Base-by-base conservation (phyloP, 306 rosid species). In the Citrullus mucosospermus region DNA sequence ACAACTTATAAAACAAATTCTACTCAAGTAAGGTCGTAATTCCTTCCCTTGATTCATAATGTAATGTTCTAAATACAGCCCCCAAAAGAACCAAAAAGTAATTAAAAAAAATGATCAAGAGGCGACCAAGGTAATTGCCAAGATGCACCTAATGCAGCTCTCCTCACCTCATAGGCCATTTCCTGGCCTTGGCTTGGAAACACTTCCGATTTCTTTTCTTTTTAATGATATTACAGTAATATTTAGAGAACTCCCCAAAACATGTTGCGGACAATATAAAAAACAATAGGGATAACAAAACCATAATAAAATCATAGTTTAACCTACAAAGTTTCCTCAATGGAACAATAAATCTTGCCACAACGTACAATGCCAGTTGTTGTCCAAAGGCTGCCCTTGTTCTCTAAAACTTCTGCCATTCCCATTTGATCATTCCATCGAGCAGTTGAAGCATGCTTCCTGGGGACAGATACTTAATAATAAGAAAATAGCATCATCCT, bases 261-360 rank as follows among this genome's bases (percentile, higher is more conserved):
- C 6, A 25, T 28, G 60, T 51, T 14, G 43, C 9, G 61, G 32
- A 30, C 7, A 38, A 72, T 28, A 30, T 15, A 2, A 50, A 72
- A 30, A 72, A 30, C 50, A 6, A 30, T 15, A 8, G 6, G 38
- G 58, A 70, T 22, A 25, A 46, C n/a, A 51, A 34, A 30, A 79
- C 25, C 34, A 18, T 3, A 66, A 46, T 84, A 57, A 53, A 81
- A 66, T 22, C 22, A 56, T 38, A 30, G 76, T 83, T 81, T 73
- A 79, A 89, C 96, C 81, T 87, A 92, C 98, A 91, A 78, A 78
- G 86, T 87, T 81, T 92, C 98, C 83, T 91, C 96, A 55, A 88
- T 84, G 30, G 92, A 88, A 85, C 83, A 89, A 83, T 88, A 92
- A 71, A 76, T 81, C 80, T 84, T 86, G 78, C 88, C 87, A 34